Base-by-base conservation (phyloP, 768 basidiomycete species). In the Lentinus brumalis region DNA sequence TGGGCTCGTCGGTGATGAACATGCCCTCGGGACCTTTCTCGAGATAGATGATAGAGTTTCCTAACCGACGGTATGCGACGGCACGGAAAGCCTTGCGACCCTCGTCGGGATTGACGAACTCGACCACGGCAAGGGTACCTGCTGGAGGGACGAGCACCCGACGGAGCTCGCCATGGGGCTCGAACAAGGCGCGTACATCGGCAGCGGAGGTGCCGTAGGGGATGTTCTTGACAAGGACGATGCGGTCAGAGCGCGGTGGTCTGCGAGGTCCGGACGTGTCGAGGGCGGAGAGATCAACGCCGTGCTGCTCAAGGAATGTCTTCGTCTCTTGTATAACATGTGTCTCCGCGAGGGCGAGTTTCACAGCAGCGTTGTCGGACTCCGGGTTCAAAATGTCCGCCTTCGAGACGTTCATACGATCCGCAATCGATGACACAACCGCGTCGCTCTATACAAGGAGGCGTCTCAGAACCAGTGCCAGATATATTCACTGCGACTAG, bases 251-350 rank as follows among this genome's bases (percentile, higher is more conserved):
- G 14, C 85, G 81, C 4, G 76, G 50, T 12, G 65, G 76, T 12
- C 75, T 70, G 12, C 56, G 50, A 14, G 52, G 54, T 30, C 74
- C 74, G 1, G 81, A 74, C 4, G 80, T 78, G 35, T 63, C 62
- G 64, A 91, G 87, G 0, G 86, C 78, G 2, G 83, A 79, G 1
- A 91, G 74, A 18, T 86, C 71, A 58, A 91, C 86, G 15, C 89
- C 89, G 58, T 91, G 85, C 3, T 83, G 80, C 70, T 95, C 92
- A 16, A 98, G 84, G 73, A 92, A 97, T 0, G 86, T 75, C 70
- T 96, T 97, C 1, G 96, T 98, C 73, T 98, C 96, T 61, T 91
- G 85, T 59, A 99, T 95, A 73, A 98, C 86, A 66, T 95, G 92
- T 16, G 97, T 97, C 74, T 99, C 97, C 0, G 97, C 96, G 41